phyloP scores from a whole-genome alignment of 371 early-diverging fungal genomes.

The Capillidium heterosporum region DNA sequence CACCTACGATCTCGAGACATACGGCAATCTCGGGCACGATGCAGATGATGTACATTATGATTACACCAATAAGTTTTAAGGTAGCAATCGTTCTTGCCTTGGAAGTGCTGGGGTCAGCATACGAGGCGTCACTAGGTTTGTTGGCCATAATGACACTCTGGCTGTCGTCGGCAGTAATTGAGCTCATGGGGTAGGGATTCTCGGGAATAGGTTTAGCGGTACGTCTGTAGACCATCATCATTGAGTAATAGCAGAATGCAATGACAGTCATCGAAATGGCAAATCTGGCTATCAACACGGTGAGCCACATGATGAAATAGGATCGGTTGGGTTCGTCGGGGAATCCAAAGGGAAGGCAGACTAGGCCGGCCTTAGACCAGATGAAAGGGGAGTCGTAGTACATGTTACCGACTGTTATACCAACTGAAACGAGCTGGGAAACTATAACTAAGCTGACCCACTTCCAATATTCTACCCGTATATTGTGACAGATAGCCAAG shows the following conservation, averaged over 20 bases:
- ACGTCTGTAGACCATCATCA: background rate
- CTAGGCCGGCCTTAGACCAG: background rate
- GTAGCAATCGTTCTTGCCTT: background rate
- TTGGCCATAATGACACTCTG: background rate
- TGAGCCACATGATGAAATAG: background rate
- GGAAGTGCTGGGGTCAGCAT: background rate
- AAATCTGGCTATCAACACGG: background rate
- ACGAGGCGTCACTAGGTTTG: background rate
- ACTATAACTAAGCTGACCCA: background rate
- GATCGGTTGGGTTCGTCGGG: background rate
- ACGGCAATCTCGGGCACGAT: constrained; percentile 2
- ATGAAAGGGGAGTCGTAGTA: background rate
- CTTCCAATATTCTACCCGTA: too few species aligned
- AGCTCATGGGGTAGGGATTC: background rate
- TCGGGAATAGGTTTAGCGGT: background rate
- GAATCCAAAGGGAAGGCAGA: background rate
- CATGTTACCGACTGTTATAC: background rate
- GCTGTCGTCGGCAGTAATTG: background rate
- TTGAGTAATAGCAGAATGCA: background rate
- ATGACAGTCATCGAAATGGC: background rate
- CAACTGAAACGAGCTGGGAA: background rate
- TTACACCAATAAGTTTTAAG: background rate
- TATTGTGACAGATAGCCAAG: background rate
- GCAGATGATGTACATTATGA: background rate
- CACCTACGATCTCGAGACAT: background rate